Conservation (phyloP, 73 alveolate species). For the Tetrahymena thermophila region DNA sequence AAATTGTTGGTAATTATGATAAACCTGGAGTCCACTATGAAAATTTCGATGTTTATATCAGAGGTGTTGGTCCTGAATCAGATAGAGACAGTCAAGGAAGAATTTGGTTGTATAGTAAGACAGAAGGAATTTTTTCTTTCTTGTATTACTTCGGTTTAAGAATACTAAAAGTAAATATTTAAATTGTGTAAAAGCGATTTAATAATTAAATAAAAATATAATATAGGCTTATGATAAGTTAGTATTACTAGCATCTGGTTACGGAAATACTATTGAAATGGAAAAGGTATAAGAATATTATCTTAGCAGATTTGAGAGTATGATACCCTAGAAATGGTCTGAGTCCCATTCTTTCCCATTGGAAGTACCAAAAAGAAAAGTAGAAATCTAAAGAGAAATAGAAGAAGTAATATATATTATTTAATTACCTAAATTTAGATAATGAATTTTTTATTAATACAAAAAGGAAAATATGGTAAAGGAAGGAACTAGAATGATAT, state of each 20-base stretch:
- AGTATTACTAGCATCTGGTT: conserved; percentile 70
- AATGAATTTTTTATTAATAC: not conserved
- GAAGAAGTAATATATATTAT: not conserved
- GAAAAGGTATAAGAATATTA: conserved; percentile 52
- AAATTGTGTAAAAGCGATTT: not conserved
- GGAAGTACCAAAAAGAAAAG: conserved; percentile 52
- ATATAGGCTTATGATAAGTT: conserved; percentile 58
- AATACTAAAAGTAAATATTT: conserved; percentile 10
- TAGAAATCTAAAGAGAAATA: conserved; percentile 27
- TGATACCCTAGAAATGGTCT: conserved; percentile 36
- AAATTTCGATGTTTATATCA: conserved; percentile 88
- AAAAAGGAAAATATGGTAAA: not conserved
- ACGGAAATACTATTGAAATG: conserved; percentile 75
- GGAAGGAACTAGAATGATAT: conserved; percentile 11
- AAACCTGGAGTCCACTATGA: conserved; percentile 74
- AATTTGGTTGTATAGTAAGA: conserved; percentile 76
- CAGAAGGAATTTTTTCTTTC: conserved; percentile 35
- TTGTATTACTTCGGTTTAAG: conserved; percentile 1
- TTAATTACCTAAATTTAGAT: not conserved
- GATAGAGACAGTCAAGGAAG: conserved; percentile 87
- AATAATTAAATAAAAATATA: not conserved
- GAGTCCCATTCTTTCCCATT: conserved; percentile 56
- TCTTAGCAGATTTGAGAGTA: conserved; percentile 19
- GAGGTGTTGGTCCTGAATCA: conserved; percentile 82
- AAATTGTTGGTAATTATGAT: conserved; percentile 91